These are phyloP conservation scores for Cutaneotrichosporon sp. DNA, from an alignment of 1,284 basidiomycete species.

Conservation along the genomic window DNA sequence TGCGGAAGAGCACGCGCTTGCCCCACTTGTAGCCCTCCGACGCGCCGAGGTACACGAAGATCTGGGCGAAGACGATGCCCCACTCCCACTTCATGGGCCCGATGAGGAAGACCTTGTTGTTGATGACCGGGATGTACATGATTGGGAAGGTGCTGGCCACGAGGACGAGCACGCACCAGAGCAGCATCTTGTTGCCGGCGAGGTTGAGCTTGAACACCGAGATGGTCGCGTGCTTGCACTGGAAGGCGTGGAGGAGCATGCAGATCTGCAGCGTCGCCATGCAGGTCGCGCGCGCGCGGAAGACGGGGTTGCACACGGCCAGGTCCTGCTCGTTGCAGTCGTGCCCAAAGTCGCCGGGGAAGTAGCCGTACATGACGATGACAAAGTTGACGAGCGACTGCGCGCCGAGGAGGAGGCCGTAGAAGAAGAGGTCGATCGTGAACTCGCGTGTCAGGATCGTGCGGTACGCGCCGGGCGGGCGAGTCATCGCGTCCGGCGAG, in stretches of 20 bases:
- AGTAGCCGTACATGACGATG: conserved; percentile 61
- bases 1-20: conserved; percentile 27
- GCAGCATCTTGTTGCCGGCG: conserved; percentile 59
- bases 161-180: conserved; percentile 56
- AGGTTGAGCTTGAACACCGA: conserved; percentile 58
- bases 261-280: conserved; percentile 61
- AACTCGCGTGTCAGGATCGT: conserved; percentile 60
- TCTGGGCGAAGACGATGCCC: conserved; percentile 53
- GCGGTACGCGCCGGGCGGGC: conserved; percentile 59
- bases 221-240: conserved; percentile 52
- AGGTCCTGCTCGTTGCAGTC: conserved; percentile 58
- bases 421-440: conserved; percentile 63
- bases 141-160: conserved; percentile 46
- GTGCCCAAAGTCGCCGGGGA: conserved; percentile 23
- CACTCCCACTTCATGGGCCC: conserved; percentile 49
- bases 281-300: conserved; percentile 60
- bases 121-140: conserved; percentile 53
- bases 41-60: conserved; percentile 42
- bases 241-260: conserved; percentile 51
- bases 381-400: conserved; percentile 61
- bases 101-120: conserved; percentile 51
- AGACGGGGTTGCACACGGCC: conserved; percentile 52
- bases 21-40: conserved; percentile 46
- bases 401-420: conserved; percentile 66
- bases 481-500: conserved; percentile 62